Evolutionary conservation across 1,284 basidiomycete genomes (phyloP).

Genomic region (Ganoderma sinense): DNA sequence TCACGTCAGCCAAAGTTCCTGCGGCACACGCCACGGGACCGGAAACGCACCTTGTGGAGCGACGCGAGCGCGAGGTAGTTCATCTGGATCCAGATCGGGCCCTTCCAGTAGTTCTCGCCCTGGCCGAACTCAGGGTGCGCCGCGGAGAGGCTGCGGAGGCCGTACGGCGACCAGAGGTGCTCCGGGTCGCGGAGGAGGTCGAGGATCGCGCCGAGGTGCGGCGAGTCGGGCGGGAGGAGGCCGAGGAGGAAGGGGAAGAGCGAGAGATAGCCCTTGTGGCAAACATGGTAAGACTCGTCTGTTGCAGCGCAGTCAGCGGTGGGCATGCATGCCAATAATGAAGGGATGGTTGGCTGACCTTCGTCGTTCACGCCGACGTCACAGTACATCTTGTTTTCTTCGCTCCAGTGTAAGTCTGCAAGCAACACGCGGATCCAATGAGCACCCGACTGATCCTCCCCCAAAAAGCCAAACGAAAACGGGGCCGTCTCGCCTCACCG

Average conservation of each 20-base stretch:
- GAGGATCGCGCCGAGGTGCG: slow-evolving; percentile 81
- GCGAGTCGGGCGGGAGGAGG: slow-evolving; percentile 78
- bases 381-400: slow-evolving; percentile 91
- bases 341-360: slow-evolving; percentile 53
- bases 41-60: slow-evolving; percentile 63
- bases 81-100: slow-evolving; percentile 97
- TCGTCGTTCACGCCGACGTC: slow-evolving; percentile 87
- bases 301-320: background rate
- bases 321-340: background rate
- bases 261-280: slow-evolving; percentile 92
- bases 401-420: slow-evolving; percentile 92
- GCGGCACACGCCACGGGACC: background rate
- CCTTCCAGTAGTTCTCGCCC: slow-evolving; percentile 97
- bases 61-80: slow-evolving; percentile 89
- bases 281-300: slow-evolving; percentile 93
- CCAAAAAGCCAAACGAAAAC: too few species aligned
- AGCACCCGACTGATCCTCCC: background rate
- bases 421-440: background rate
- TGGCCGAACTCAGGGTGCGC: slow-evolving; percentile 88
- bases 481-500: slow-evolving; percentile 59
- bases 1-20: background rate
- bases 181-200: slow-evolving; percentile 82
- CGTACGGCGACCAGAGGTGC: slow-evolving; percentile 91
- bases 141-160: slow-evolving; percentile 86
- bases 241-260: slow-evolving; percentile 91